Percentiles rank a stretch among this genome's conserved stretches.
Evolutionary conservation across 2,329 filamentous ascomycete genomes (phyloP).

Genomic region (Cercospora sp.): DNA sequence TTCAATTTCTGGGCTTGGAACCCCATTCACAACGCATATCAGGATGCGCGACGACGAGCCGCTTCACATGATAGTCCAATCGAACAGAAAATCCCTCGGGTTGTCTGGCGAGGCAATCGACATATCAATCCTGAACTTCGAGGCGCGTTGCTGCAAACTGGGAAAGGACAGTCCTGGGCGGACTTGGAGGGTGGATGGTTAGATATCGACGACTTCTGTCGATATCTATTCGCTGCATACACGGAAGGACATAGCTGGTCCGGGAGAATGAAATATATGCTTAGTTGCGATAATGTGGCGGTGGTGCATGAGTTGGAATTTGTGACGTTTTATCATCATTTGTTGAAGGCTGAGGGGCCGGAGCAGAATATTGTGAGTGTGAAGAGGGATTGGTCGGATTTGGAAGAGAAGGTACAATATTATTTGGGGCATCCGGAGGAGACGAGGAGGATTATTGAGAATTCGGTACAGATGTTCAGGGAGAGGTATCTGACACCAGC

Average conservation of each 20-base stretch:
- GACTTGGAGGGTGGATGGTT: conserved; percentile 10
- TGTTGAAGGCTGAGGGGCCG: conserved; percentile 24
- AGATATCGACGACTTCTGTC: conserved; percentile 23
- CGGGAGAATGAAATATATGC: conserved; percentile 28
- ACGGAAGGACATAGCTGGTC: conserved; percentile 27
- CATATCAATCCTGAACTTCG: conserved; percentile 23
- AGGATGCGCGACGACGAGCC: conserved; percentile 13
- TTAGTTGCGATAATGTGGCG: conserved; percentile 22
- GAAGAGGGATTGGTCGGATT: conserved; percentile 45
- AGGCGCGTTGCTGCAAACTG: not conserved
- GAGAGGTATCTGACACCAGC: conserved; percentile 50
- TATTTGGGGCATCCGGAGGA: conserved; percentile 41
- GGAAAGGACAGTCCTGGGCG: conserved; percentile 7
- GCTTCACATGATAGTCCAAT: conserved; percentile 3
- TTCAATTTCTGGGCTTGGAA: conserved; percentile 49
- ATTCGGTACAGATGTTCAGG: conserved; percentile 51
- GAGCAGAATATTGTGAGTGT: conserved; percentile 32
- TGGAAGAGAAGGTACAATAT: conserved; percentile 42
- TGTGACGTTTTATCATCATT: conserved; percentile 22
- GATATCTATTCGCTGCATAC: conserved; percentile 25
- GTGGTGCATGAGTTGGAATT: conserved; percentile 26
- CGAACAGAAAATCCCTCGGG: conserved; percentile 10
- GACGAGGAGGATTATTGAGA: conserved; percentile 50
- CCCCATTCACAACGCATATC: conserved; percentile 13
- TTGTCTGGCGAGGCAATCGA: conserved; percentile 24